Evolutionary conservation across 1,284 basidiomycete species (phyloP), one percentile per base, ranked within the genome.

Genomic region (Cutaneotrichosporon cavernicola): DNA sequence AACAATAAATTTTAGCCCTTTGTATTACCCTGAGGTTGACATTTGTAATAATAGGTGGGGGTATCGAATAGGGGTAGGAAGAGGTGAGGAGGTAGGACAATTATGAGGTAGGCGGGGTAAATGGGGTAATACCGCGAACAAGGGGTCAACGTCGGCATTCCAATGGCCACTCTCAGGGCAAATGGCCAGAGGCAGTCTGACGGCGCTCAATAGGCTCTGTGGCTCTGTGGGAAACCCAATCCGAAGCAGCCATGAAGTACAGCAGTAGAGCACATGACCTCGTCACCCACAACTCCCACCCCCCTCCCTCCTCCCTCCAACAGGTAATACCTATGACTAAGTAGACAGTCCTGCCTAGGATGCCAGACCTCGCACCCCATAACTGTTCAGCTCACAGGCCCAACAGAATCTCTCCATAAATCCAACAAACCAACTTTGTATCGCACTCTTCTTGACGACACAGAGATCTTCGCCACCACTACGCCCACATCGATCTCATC

Each of bases 401-500:
- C 30, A 18, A 34, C 21, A 10, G 22, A 22, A 31, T 18, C 51
- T 31, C 30, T 31, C 40, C 40, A 43, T 43, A 43, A 43, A 18
- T 43, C 16, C 40, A 16, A 52, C 51, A 52, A 52, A 13, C 18
- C 30, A 8, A 34, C 16, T 11, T 7, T 11, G 8, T 31, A n/a
- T 11, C 26, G 18, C 40, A 47, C 56, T n/a, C 38, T 13, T 38
- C 5, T 14, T 34, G 16, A 34, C 47, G 16, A 34, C 67, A 76
- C 56, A 49, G 77, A 77, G 76, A 36, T 30, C 38, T 55, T 51
- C 36, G 77, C 26, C 9, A 30, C 49, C 6, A 50, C 49, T 26
- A 22, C 51, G 22, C 49, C 22, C 49, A 53, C 51, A 31, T 30
- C 56, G 43, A 36, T 36, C 53, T 22, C 53, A 36, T 21, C 21